These are phyloP conservation scores for Catharanthus roseus DNA, from an alignment of 257 asterid genomes.

Conservation along the genomic window DNA sequence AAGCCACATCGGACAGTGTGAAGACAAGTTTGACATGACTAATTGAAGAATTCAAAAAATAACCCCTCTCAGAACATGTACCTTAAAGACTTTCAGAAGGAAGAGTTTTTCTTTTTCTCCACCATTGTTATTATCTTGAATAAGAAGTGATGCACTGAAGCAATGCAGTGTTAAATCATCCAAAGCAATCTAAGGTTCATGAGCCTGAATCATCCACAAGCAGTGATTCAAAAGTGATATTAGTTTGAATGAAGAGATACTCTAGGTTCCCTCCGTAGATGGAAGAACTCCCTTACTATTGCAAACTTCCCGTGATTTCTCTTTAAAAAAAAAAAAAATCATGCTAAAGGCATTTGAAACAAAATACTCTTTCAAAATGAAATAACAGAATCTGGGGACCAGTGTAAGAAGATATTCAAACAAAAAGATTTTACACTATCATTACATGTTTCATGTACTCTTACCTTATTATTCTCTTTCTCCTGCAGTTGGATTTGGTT, in stretches of 20 bases:
- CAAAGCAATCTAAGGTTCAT: conserved; percentile 1
- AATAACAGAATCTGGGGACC: neutral
- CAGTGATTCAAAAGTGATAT: neutral
- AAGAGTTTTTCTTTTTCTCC: neutral
- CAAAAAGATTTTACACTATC: neutral
- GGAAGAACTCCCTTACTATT: neutral
- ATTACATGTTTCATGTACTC: neutral
- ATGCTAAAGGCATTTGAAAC: neutral
- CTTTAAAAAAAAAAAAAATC: no score
- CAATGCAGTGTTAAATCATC: neutral
- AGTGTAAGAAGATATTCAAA: neutral
- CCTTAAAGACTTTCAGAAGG: neutral
- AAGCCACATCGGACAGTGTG: neutral
- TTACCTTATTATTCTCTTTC: conserved; percentile 66
- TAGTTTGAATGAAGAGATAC: neutral
- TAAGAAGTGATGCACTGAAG: neutral
- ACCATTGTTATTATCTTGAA: neutral
- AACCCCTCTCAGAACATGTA: neutral
- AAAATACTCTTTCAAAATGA: neutral
- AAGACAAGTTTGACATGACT: neutral
- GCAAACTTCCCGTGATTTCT: neutral
- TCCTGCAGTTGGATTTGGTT: conserved; percentile 50
- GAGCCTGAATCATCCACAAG: neutral
- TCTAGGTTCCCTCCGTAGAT: neutral
- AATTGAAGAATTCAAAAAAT: neutral